Evolutionary conservation across 2,329 filamentous ascomycete genomes (phyloP).

Genomic region (Aureobasidium sp.): DNA sequence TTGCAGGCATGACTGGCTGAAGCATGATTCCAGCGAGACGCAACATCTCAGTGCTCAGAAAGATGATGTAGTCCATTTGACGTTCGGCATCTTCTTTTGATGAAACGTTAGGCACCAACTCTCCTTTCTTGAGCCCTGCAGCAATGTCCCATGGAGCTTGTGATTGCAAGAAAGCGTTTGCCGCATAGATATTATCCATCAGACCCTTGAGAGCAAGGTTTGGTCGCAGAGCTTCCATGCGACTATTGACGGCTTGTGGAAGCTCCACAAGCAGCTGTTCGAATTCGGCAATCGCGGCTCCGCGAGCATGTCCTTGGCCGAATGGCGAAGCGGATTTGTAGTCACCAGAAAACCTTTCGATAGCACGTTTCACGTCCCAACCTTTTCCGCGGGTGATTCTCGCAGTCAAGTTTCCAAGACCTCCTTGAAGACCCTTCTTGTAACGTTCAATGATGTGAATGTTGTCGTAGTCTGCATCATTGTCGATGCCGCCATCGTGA

Average conservation of each 20-base stretch:
- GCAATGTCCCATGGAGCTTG: slow-evolving; percentile 57
- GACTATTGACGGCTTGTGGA: slow-evolving; percentile 37
- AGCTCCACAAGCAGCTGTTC: slow-evolving; percentile 37
- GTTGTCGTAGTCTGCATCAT: slow-evolving; percentile 85
- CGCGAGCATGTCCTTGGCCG: neutral
- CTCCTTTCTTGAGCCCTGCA: neutral
- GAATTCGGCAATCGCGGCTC: slow-evolving; percentile 23
- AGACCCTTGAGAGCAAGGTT: slow-evolving; percentile 59
- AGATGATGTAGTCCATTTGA: slow-evolving; percentile 57
- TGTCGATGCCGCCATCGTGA: slow-evolving; percentile 65
- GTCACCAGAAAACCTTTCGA: slow-evolving; percentile 24
- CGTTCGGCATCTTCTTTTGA: slow-evolving; percentile 21
- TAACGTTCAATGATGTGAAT: slow-evolving; percentile 66
- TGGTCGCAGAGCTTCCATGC: slow-evolving; percentile 60
- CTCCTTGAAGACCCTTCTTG: slow-evolving; percentile 68
- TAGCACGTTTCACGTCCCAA: slow-evolving; percentile 49
- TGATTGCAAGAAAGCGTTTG: slow-evolving; percentile 60
- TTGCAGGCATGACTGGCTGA: slow-evolving; percentile 84
- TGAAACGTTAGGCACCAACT: slow-evolving; percentile 17
- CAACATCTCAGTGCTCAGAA: slow-evolving; percentile 64
- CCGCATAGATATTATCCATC: slow-evolving; percentile 55
- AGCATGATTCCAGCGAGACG: slow-evolving; percentile 76
- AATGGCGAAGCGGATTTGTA: neutral
- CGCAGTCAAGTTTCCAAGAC: slow-evolving; percentile 72
- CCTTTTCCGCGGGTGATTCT: slow-evolving; percentile 52